Evolutionary conservation across 1,284 basidiomycete species (phyloP).

Genomic region (Gymnopus androsaceus): DNA sequence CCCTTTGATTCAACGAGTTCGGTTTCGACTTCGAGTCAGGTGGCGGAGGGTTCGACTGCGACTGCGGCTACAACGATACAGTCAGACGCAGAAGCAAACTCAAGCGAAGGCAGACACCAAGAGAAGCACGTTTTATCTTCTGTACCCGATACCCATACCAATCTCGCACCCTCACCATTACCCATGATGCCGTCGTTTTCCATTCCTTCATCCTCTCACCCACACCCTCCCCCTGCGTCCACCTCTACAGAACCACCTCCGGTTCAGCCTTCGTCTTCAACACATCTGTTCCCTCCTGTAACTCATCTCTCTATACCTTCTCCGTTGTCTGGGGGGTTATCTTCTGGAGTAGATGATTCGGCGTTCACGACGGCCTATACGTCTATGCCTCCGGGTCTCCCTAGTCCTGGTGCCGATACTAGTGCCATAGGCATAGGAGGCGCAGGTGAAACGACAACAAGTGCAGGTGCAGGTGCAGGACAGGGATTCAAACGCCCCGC

Average conservation of each 20-base stretch:
- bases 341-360: not conserved
- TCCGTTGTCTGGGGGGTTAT: not conserved
- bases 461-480: not conserved
- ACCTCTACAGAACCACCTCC: not conserved
- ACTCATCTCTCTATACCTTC: not conserved
- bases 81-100: not conserved
- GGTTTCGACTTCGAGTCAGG: too few species aligned
- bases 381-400: not conserved
- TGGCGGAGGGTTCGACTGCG: too few species aligned
- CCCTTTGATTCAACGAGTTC: not conserved
- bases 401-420: not conserved
- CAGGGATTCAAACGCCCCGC: conserved; percentile 36
- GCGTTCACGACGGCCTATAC: not conserved
- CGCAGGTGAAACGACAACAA: not conserved
- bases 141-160: not conserved
- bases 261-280: not conserved
- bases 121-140: conserved; percentile 1
- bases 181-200: conserved; percentile 39
- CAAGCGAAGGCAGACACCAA: too few species aligned
- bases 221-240: not conserved
- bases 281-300: not conserved
- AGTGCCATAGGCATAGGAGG: not conserved
- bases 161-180: conserved; percentile 30
- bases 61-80: not conserved
- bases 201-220: conserved; percentile 44